phyloP scores from a whole-genome alignment of 257 asterid species.

The Lavandula angustifolia region DNA sequence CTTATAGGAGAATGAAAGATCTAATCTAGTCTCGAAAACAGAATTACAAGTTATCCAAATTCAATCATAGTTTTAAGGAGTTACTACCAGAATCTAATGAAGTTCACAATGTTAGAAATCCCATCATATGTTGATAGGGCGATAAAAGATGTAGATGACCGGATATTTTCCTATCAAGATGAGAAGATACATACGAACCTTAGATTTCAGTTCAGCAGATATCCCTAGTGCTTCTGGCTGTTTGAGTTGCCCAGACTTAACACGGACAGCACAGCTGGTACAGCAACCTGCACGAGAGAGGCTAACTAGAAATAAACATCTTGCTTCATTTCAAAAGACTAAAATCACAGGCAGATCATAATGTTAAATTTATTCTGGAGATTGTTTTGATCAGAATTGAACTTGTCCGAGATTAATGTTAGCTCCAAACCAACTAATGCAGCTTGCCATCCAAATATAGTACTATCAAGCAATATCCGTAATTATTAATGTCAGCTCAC shows the following conservation, averaged over 20 bases:
- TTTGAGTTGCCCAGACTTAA: constrained; percentile 83
- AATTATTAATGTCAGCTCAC: neutral
- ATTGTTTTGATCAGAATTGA: neutral
- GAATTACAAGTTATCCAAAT: too few species aligned
- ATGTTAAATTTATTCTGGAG: neutral
- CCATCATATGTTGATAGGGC: too few species aligned
- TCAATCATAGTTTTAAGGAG: too few species aligned
- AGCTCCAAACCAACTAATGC: neutral
- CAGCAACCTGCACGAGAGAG: constrained; percentile 72
- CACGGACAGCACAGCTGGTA: constrained; percentile 95
- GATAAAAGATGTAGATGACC: too few species aligned
- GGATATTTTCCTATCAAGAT: too few species aligned
- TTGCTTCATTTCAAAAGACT: constrained; percentile 5
- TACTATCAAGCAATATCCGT: neutral
- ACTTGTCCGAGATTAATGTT: neutral
- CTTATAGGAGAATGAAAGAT: too few species aligned
- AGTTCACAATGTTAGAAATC: too few species aligned
- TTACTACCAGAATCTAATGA: too few species aligned
- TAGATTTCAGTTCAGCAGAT: too few species aligned
- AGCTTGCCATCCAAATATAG: neutral
- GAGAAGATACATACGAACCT: too few species aligned
- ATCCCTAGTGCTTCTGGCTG: constrained; percentile 65
- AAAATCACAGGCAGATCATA: constrained; percentile 6
- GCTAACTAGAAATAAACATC: constrained; percentile 10
- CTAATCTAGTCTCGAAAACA: too few species aligned